Conservation (phyloP, 768 basidiomycete genomes). For the Boletellus ananas region DNA sequence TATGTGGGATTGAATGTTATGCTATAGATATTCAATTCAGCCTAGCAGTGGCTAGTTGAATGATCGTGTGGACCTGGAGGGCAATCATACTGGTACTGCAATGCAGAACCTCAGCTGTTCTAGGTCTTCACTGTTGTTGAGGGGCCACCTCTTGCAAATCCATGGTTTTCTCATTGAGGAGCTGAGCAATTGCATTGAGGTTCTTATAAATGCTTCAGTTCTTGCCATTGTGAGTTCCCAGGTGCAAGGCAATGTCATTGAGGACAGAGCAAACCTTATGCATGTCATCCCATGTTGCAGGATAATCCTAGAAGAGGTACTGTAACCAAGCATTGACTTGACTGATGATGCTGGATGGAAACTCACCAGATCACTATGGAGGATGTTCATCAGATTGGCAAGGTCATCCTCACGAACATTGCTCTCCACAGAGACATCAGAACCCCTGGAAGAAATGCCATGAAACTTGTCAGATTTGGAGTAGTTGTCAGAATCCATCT, state of each 20-base stretch:
- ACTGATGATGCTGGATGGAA: background rate
- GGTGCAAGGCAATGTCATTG: background rate
- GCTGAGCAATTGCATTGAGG: background rate
- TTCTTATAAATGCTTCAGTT: too few relatives aligned
- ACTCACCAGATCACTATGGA: background rate
- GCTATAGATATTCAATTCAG: background rate
- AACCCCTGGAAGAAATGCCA: background rate
- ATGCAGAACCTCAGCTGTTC: background rate
- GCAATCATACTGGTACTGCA: background rate
- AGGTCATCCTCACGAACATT: too few relatives aligned
- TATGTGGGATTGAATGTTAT: background rate
- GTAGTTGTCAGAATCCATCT: background rate
- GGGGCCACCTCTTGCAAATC: background rate
- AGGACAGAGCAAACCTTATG: background rate
- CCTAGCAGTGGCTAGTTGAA: background rate
- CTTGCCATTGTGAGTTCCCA: too few relatives aligned
- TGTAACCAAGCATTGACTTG: background rate
- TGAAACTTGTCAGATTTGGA: background rate
- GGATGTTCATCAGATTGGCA: background rate
- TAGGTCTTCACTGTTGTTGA: background rate
- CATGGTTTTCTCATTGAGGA: background rate
- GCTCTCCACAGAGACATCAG: too few relatives aligned
- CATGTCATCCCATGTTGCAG: background rate
- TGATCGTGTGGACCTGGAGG: background rate
- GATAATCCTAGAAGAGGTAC: background rate